phyloP scores from a whole-genome alignment of 495 filamentous ascomycete species.

The Gamarada debralockiae region DNA sequence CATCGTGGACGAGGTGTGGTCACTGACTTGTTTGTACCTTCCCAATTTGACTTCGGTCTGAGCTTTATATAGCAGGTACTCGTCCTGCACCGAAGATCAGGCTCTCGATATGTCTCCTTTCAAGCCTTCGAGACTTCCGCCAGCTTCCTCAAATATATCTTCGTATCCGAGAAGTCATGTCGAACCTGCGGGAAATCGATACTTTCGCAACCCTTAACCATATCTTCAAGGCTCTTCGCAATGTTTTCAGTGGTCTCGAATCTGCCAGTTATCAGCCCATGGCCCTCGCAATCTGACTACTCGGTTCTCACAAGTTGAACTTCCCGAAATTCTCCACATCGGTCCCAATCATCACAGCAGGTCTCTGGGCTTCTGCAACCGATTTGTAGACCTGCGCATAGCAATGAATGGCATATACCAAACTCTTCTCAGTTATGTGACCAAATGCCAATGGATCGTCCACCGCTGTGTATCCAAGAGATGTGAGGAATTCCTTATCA shows the following conservation, averaged over 20 bases:
- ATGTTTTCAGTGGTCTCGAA: slow-evolving; percentile 1
- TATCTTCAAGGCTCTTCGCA: slow-evolving; percentile 10
- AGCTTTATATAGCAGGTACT: background rate
- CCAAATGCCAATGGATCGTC: slow-evolving; percentile 54
- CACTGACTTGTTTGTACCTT: too few relatives aligned
- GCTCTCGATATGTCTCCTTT: slow-evolving; percentile 2
- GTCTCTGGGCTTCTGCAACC: slow-evolving; percentile 9
- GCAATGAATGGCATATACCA: slow-evolving; percentile 60
- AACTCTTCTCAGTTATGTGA: slow-evolving; percentile 39
- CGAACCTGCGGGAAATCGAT: slow-evolving; percentile 23
- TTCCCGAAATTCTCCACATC: slow-evolving; percentile 23
- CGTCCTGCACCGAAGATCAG: background rate
- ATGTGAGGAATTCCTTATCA: slow-evolving; percentile 54
- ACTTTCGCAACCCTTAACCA: slow-evolving; percentile 15
- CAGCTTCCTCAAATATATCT: slow-evolving; percentile 23
- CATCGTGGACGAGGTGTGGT: too few relatives aligned
- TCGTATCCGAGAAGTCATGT: slow-evolving; percentile 26
- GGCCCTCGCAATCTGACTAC: too few relatives aligned
- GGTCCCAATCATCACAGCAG: slow-evolving; percentile 20
- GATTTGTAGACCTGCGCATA: slow-evolving; percentile 39
- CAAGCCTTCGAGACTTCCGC: slow-evolving; percentile 14
- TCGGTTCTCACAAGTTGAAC: slow-evolving; percentile 20
- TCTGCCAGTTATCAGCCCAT: too few relatives aligned
- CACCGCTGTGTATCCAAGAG: slow-evolving; percentile 50
- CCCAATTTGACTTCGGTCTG: too few relatives aligned